These are phyloP conservation scores for Mucor sp. DNA, from an alignment of 371 early-diverging fungal genomes.

Conservation along the genomic window DNA sequence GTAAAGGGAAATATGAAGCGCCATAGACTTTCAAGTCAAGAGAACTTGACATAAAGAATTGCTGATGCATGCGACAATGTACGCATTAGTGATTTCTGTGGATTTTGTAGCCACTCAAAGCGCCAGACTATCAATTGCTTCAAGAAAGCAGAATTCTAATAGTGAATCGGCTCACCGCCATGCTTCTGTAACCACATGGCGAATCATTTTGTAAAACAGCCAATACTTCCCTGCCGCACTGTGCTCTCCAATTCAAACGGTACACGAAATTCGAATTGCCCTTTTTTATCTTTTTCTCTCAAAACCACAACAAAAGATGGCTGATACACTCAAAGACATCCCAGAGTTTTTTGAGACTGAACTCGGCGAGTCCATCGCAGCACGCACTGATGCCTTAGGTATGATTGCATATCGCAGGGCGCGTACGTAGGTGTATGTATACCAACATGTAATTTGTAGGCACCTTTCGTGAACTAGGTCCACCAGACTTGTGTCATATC, in stretches of 20 bases:
- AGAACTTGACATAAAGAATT: too few species aligned
- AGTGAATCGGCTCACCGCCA: too few species aligned
- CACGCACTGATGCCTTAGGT: conserved; percentile 92
- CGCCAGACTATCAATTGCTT: too few species aligned
- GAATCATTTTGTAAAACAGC: background rate
- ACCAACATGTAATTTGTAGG: conserved; percentile 40
- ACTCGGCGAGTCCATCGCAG: conserved; percentile 81
- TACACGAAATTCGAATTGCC: background rate
- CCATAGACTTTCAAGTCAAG: too few species aligned
- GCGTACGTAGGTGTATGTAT: background rate
- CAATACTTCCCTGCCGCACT: too few species aligned
- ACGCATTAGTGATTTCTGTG: too few species aligned
- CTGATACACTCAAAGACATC: conserved; percentile 71
- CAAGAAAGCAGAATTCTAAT: too few species aligned
- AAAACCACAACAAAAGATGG: conserved; percentile 24
- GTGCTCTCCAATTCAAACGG: background rate
- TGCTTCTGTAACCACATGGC: too few species aligned
- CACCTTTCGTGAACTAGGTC: conserved; percentile 91
- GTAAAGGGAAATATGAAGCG: too few species aligned
- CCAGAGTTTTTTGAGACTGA: conserved; percentile 95
- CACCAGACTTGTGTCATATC: conserved; percentile 96
- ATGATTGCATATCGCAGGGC: conserved; percentile 22
- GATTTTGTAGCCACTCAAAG: too few species aligned
- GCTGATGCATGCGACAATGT: too few species aligned
- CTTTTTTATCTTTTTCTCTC: conserved; percentile 5